Base-by-base conservation (phyloP, 23 red algal genomes). In the Gracilaria caudata region DNA sequence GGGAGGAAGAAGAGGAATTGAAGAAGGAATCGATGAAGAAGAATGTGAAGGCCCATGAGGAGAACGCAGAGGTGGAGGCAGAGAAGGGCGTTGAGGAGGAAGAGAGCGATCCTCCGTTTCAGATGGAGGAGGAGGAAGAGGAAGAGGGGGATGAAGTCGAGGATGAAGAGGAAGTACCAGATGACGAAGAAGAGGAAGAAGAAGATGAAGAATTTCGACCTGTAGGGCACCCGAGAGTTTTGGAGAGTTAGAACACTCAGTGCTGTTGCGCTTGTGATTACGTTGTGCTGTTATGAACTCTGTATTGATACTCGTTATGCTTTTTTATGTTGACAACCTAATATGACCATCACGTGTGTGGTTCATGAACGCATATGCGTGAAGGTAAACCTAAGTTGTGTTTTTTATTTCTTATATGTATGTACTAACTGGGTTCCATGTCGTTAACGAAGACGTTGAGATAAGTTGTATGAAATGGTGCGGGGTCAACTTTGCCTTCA, bases 401-500 rank as follows among this genome's bases (percentile, higher is more conserved):
- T 53, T 53, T 45, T 53, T 53, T 53, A 53, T 53, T 53, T 53
- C 49, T 53, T 53, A 53, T 53, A 16, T 53, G 49, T 53, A 53
- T 53, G 49, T 53, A 53, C 49, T 53, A 53, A 53, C 49, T 53
- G 49, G 49, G 49, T 53, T 53, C 41, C 49, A 53, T 53, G 49
- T 53, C 49, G 49, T 53, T 53, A 53, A 53, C 49, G 49, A 53
- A 53, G 49, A 53, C 49, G 49, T 53, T 45, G 12, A 17, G 49
- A 53, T 53, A 53, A 53, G 49, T 65, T 65, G 24, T 65, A 65
- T 65, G 60, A 35, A 65, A 35, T 28, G 60, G 60, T 28, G 60
- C 60, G 25, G 60, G 60, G 60, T 65, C 60, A 28, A 32, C 32
- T 32, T 28, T 34, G 25, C 60, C 60, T 32, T 14, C 60, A 32